Base-by-base conservation (phyloP, 2,329 filamentous ascomycete species). In the Aureobasidium sp. region DNA sequence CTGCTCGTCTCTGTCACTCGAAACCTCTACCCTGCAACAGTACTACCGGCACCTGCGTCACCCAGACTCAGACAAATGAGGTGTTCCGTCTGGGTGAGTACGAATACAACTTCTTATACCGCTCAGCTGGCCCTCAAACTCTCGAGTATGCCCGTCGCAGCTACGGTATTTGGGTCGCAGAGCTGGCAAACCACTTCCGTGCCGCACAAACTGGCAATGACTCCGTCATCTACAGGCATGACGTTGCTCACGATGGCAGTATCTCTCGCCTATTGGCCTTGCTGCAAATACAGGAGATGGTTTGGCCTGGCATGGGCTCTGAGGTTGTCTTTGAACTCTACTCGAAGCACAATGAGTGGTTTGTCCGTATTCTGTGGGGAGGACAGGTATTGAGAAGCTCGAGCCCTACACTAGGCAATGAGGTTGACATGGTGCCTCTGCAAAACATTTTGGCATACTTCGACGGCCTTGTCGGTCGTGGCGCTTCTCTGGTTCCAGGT, bases 251-350 rank as follows among this genome's bases (percentile, higher is more conserved):
- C 68, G 90, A 94, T 67, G 90, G 90, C 2, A 87, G 84, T 3
- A 70, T 92, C 7, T 85, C 86, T 12, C 76, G 84, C 2, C 68
- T 93, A 7, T 76, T 94, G 24, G 83, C 83, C 2, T 80, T 92
- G 17, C 70, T 94, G 69, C 89, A 93, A 74, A 69, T 88, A 1
- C 85, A 90, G 24, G 72, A 78, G 58, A 93, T 93, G 89, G 85
- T 91, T 1, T 93, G 89, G 89, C 89, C 89, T 0, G 89, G 89
- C 0, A 91, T 93, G 89, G 89, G 89, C 0, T 79, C 84, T 11
- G 89, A 93, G 74, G 79, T 93, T 0, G 82, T 91, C 0, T 91
- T 92, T 70, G 89, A 93, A 75, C 70, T 92, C 33, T 91, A 85
- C 68, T 37, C 39, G 2, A 78, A 76, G 67, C 70, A 71, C 45